Base-by-base conservation (phyloP, 2,329 filamentous ascomycete genomes). In the Fusarium subglutinans region DNA sequence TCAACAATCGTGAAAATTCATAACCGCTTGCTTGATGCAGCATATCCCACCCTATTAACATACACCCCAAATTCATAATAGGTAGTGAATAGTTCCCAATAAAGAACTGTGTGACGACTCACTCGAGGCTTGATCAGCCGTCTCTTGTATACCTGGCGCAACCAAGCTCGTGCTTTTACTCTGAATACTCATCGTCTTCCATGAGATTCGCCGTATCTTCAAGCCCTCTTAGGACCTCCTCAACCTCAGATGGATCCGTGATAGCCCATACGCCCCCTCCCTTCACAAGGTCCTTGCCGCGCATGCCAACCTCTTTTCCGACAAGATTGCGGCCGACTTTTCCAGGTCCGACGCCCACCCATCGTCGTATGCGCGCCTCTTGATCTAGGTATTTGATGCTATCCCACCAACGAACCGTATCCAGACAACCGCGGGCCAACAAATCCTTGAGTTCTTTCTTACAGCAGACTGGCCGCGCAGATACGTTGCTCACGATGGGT, bases 391-490 rank as follows among this genome's bases (percentile, higher is more conserved):
- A 98, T 75, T 90, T 91, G 78, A 98, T 95, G 78, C 94, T 96
- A 76, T 97, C 94, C 91, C 95, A 98, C 96, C 96, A 98, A 67
- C 90, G 88, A 47, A 98, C 94, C 37, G 95, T 98, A 84, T 98
- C 94, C n/a, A 96, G 90, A 70, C 93, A 95, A 79, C 95, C 93
- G 55, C 94, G 85, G 3, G 95, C 92, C 56, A 98, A 85, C 51
- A 97, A 83, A 72, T 97, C 91, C 80, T 94, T 94, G 38, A 98
- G 85, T 72, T 97, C 90, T 45, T 90, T 90, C 76, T 90, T 91
- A 73, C 89, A 93, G 72, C 86, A 81, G 76, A 98, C 97, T 2
- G 95, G 95, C 61, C 91, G 84, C 8, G 93, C 95, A 13, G 91
- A 93, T 48, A 98, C 93, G 81, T 98, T 98, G 78, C 93, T 95